Conservation (phyloP, 345 rosid genomes). For the Kernera saxatilis region DNA sequence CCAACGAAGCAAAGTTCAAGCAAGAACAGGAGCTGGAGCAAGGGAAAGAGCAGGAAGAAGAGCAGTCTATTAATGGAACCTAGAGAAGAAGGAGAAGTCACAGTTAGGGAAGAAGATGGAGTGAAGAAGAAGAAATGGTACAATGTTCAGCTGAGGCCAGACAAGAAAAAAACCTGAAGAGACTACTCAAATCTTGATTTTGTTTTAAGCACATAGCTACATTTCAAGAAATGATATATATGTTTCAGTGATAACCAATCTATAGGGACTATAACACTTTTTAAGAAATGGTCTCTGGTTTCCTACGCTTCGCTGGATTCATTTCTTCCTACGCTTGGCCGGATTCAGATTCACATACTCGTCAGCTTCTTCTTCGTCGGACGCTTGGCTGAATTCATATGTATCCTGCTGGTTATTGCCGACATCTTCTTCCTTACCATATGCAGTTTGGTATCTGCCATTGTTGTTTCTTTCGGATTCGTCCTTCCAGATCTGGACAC, state of each 20-base stretch:
- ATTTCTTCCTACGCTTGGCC: not conserved
- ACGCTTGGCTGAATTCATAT: not conserved
- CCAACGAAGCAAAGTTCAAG: conserved; percentile 57
- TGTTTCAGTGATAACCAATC: not conserved
- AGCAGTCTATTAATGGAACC: conserved; percentile 44
- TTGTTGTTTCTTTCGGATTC: not conserved
- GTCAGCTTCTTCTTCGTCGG: not conserved
- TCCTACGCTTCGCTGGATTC: not conserved
- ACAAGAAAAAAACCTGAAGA: conserved; percentile 75
- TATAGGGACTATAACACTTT: not conserved
- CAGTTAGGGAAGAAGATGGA: conserved; percentile 64
- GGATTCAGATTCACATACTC: not conserved
- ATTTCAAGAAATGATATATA: not conserved
- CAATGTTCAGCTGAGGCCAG: conserved; percentile 66
- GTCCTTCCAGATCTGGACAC: not conserved
- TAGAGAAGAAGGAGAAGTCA: conserved; percentile 57
- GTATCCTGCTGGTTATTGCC: not conserved
- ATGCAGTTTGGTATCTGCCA: not conserved
- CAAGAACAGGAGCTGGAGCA: conserved; percentile 53
- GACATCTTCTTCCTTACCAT: not conserved
- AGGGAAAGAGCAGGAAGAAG: conserved; percentile 33
- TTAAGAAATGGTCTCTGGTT: not conserved
- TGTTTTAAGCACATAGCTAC: not conserved
- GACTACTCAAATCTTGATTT: not conserved
- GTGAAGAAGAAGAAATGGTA: conserved; percentile 84